Conservation (phyloP, 2,329 filamentous ascomycete species). For the Coccinonectria pachysandricola region DNA sequence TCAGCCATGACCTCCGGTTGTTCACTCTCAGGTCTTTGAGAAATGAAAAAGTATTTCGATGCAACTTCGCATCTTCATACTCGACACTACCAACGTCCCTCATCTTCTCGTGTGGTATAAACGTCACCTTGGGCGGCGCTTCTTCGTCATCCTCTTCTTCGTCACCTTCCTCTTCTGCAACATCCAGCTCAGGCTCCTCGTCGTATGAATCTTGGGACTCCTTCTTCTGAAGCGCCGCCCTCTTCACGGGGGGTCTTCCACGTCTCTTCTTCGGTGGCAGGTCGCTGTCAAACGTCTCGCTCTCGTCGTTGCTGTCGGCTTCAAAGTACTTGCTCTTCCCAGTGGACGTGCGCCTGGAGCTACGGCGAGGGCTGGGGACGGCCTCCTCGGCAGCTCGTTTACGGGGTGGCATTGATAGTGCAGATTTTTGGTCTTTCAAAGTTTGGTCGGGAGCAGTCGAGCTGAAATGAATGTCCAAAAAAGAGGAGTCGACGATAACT, state of each 20-base stretch:
- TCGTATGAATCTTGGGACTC: slow-evolving; percentile 19
- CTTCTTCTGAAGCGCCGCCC: slow-evolving; percentile 8
- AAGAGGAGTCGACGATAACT: no score
- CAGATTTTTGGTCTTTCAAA: no score
- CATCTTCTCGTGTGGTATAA: slow-evolving; percentile 27
- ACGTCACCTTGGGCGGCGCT: slow-evolving; percentile 23
- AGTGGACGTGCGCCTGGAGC: slow-evolving; percentile 36
- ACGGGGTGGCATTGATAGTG: slow-evolving; percentile 30
- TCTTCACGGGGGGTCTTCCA: slow-evolving; percentile 15
- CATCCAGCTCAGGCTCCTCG: slow-evolving; percentile 14
- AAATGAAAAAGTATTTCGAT: slow-evolving; percentile 49
- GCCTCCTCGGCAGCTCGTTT: slow-evolving; percentile 27
- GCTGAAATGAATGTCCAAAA: no score
- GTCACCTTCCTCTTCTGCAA: slow-evolving; percentile 16
- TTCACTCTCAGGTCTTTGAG: slow-evolving; percentile 48
- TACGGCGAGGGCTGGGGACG: slow-evolving; percentile 27
- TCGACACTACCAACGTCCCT: slow-evolving; percentile 25
- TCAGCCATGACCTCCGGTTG: slow-evolving; percentile 49
- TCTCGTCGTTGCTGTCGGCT: slow-evolving; percentile 19
- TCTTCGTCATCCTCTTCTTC: slow-evolving; percentile 29
- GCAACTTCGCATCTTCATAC: slow-evolving; percentile 43
- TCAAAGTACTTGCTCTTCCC: slow-evolving; percentile 46
- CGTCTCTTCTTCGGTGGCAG: slow-evolving; percentile 20
- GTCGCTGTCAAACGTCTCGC: slow-evolving; percentile 10
- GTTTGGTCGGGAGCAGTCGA: no score